Percentiles rank a stretch among this genome's conserved stretches.
Evolutionary conservation across 1,139 yeast species (phyloP).

Genomic region (Hemisphaericaspora xylofermentans): DNA sequence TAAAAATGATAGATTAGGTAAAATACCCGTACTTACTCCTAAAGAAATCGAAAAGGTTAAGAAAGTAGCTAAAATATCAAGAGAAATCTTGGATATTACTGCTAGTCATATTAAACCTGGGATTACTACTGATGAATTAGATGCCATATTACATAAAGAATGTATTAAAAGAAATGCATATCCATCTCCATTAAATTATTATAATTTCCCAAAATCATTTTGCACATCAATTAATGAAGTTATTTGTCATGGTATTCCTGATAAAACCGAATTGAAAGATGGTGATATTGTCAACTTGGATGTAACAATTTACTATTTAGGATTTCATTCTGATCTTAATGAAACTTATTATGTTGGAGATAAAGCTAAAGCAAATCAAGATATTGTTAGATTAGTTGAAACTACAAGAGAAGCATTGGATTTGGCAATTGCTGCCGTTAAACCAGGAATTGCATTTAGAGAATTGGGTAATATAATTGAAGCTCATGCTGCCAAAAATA

Average conservation of each 20-base stretch:
- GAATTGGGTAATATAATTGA: constrained; percentile 88
- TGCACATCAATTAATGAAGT: constrained; percentile 95
- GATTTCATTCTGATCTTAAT: constrained; percentile 91
- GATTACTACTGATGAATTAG: constrained; percentile 90
- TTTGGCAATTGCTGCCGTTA: constrained; percentile 75
- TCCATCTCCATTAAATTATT: constrained; percentile 95
- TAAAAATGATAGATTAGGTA: constrained; percentile 64
- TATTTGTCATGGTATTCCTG: constrained; percentile 97
- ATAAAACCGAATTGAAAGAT: constrained; percentile 77
- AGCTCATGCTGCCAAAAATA: constrained; percentile 75
- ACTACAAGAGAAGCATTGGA: constrained; percentile 91
- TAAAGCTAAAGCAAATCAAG: constrained; percentile 71
- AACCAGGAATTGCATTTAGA: constrained; percentile 91
- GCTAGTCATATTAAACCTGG: constrained; percentile 86
- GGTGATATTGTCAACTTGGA: constrained; percentile 96
- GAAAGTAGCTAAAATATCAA: constrained; percentile 69
- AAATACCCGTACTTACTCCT: constrained; percentile 58
- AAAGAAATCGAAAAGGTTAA: constrained; percentile 75
- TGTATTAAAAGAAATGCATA: constrained; percentile 87
- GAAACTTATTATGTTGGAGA: constrained; percentile 98
- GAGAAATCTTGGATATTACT: constrained; percentile 85
- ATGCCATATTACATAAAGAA: constrained; percentile 81
- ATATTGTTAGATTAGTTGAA: constrained; percentile 83
- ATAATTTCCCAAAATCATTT: constrained; percentile 87
- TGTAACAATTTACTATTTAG: constrained; percentile 79